phyloP scores from a whole-genome alignment of 2,329 filamentous ascomycete species.

The Cladophialophora chaetospira region DNA sequence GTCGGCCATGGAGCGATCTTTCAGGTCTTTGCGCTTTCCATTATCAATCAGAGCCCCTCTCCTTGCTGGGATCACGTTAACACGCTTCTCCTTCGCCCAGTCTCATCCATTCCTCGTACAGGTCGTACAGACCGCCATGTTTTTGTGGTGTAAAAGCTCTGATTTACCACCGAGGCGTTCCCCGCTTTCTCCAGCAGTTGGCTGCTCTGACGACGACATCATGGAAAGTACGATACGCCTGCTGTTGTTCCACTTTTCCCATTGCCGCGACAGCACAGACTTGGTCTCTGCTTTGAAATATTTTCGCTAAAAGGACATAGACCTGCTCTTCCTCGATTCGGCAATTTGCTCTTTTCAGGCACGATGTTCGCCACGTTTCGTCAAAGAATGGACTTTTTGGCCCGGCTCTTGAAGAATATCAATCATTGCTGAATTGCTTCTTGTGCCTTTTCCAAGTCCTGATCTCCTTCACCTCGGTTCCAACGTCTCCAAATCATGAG shows the following conservation, averaged over 20 bases:
- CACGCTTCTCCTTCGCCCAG: not conserved
- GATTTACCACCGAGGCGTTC: not conserved
- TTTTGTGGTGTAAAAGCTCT: not conserved
- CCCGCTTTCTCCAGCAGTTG: not conserved
- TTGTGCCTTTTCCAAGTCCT: not conserved
- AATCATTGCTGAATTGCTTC: not conserved
- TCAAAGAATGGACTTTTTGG: not conserved
- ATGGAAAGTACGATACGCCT: not conserved
- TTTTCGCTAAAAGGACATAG: not conserved
- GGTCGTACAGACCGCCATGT: not conserved
- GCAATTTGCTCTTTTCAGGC: not conserved
- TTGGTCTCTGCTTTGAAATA: not conserved
- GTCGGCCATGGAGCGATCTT: not conserved
- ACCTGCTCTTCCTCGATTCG: not conserved
- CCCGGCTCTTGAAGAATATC: not conserved
- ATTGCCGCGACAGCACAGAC: not conserved
- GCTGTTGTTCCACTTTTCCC: conserved; percentile 10
- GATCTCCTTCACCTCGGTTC: not conserved
- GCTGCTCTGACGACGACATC: not conserved
- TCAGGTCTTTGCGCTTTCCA: not conserved
- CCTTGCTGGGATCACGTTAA: not conserved
- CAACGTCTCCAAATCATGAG: conserved; percentile 13
- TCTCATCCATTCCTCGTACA: not conserved
- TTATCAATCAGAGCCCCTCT: not conserved
- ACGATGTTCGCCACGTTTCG: not conserved